Percentiles rank a stretch among this genome's conserved stretches.
These are phyloP conservation scores for Xylariaceae sp. DNA, from an alignment of 2,329 filamentous ascomycete genomes.

Conservation along the genomic window DNA sequence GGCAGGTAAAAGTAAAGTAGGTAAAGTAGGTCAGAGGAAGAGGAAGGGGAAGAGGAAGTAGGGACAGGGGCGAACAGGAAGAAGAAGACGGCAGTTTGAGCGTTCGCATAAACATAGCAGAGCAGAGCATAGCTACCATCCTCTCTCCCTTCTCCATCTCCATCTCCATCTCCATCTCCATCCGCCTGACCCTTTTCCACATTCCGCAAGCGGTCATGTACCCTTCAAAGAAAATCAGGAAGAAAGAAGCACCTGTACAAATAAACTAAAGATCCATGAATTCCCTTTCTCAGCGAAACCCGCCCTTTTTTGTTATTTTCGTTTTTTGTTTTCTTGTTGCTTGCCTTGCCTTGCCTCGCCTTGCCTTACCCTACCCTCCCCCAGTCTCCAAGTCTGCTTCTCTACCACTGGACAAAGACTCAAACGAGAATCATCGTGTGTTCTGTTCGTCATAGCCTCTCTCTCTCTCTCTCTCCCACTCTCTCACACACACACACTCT, in stretches of 20 bases:
- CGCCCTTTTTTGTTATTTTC: no score
- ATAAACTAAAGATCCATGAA: constrained; percentile 27
- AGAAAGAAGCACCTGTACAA: constrained; percentile 25
- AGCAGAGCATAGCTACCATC: no score
- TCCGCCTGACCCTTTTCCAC: constrained; percentile 1
- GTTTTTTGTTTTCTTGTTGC: constrained; percentile 19
- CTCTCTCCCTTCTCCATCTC: no score
- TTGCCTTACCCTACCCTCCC: neutral
- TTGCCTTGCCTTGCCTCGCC: constrained; percentile 14
- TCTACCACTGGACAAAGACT: no score
- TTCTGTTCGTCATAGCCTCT: constrained; percentile 13
- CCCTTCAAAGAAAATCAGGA: constrained; percentile 22
- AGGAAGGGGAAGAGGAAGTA: no score
- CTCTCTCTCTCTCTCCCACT: no score
- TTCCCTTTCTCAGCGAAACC: constrained; percentile 22
- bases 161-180: no score
- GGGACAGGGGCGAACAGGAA: no score
- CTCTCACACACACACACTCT: no score
- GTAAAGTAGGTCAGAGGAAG: no score
- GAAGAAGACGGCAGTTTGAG: neutral
- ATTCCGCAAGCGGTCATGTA: constrained; percentile 31
- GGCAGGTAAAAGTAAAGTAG: no score
- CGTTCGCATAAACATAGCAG: neutral
- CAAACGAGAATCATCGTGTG: constrained; percentile 4
- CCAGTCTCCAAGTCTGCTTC: no score